Base-by-base conservation (phyloP, 1,139 yeast species). In the Saccharomyces uvarum region DNA sequence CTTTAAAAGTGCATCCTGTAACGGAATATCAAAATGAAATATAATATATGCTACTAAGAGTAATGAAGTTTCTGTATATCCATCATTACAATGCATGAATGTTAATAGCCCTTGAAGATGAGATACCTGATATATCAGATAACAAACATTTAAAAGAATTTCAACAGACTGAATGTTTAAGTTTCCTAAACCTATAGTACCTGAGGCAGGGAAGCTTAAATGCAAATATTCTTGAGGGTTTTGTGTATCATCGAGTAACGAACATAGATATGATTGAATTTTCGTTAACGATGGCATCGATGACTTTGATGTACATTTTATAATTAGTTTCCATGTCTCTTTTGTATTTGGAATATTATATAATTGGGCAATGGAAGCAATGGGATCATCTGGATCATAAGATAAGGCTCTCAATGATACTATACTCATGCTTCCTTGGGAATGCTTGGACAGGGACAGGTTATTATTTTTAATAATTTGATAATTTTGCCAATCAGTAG, bases 1-100 rank as follows among this genome's bases (percentile, higher is more conserved):
- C 57, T 78, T 77, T 19, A 87, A 65, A 55, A 81, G 67, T 2
- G 78, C 80, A 54, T 81, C 77, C 0, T 82, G 72, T 24, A 79
- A 68, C 1, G 75, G 57, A 33, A 80, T 65, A 53, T 86, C 81
- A 48, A 82, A 75, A 2, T 86, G 71, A 69, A 86, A 91, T 59
- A 91, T 85, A 55, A 87, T 63, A 65, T 81, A 90, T 58, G 90
- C 81, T 48, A 89, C 73, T 0, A 83, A 80, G 50, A 91, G 72
- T 29, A 91, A 75, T 4, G 96, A 84, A 57, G 91, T 86, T 67
- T 91, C 97, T 0, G 97, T 89, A 70, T 90, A 91, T 0, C 98
- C 98, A 72, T 91, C 97, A 3, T 88, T 81, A 66, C 97, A 90
- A 67, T 84, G 86, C 14, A 90, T 75, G 58, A 91, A 63, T 1